Percentiles rank a stretch among this genome's conserved stretches.
phyloP scores from a whole-genome alignment of 2,329 filamentous ascomycete genomes.

The Clarireedia paspali region DNA sequence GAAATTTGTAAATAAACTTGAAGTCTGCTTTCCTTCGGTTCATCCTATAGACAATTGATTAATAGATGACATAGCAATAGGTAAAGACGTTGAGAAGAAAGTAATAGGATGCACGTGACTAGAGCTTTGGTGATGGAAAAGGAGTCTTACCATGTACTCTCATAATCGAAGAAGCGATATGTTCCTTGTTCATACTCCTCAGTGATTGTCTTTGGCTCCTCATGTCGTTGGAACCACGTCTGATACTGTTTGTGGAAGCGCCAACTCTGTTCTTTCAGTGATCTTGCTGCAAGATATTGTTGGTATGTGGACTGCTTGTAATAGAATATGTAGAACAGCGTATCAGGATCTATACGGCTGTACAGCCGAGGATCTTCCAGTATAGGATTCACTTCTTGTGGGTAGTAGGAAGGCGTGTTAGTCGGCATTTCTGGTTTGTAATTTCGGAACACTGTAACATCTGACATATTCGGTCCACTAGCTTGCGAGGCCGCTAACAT shows the following conservation, averaged over 20 bases:
- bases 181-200: slow-evolving; percentile 99
- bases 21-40: slow-evolving; percentile 96
- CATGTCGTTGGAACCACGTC: slow-evolving; percentile 97
- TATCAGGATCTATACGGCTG: slow-evolving; percentile 85
- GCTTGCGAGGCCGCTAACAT: slow-evolving; percentile 70
- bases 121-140: neutral
- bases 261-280: slow-evolving; percentile 98
- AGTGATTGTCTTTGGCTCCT: slow-evolving; percentile 97
- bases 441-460: slow-evolving; percentile 74
- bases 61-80: neutral
- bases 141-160: slow-evolving; percentile 77
- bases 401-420: slow-evolving; percentile 75
- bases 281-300: slow-evolving; percentile 90
- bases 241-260: slow-evolving; percentile 99
- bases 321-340: slow-evolving; percentile 97
- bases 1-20: slow-evolving; percentile 96
- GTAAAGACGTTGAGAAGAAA: neutral
- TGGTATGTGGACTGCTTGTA: slow-evolving; percentile 96
- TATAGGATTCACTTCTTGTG: slow-evolving; percentile 83
- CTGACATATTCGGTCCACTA: slow-evolving; percentile 62
- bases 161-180: slow-evolving; percentile 98
- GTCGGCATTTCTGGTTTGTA: slow-evolving; percentile 80
- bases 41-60: slow-evolving; percentile 59
- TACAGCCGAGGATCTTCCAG: slow-evolving; percentile 90
- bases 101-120: too few species aligned